Percentiles rank a stretch among this genome's conserved stretches.
Evolutionary conservation across 2,329 filamentous ascomycete genomes (phyloP).

Genomic region (Fusarium piperis): DNA sequence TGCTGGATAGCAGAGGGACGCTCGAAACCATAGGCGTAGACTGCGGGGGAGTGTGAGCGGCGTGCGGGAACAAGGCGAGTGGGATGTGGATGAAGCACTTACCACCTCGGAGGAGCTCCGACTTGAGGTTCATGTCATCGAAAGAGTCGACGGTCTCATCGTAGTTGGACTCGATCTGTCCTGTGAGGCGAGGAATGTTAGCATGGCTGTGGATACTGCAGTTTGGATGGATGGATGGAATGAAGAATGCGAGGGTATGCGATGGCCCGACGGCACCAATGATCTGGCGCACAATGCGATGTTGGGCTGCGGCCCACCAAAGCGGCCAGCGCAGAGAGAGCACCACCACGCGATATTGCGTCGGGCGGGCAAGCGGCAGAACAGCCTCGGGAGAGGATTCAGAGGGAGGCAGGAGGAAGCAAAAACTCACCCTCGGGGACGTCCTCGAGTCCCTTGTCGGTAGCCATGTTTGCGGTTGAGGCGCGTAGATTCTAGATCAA

Average conservation of each 20-base stretch:
- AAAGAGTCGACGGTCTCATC: slow-evolving; percentile 99
- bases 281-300: slow-evolving; percentile 11
- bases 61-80: slow-evolving; percentile 29
- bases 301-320: slow-evolving; percentile 20
- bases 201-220: slow-evolving; percentile 24
- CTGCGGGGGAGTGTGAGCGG: slow-evolving; percentile 50
- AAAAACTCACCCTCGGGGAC: slow-evolving; percentile 86
- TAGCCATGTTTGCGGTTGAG: slow-evolving; percentile 93
- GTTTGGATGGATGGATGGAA: background rate
- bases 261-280: background rate
- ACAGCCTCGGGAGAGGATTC: slow-evolving; percentile 10
- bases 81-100: slow-evolving; percentile 43
- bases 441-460: slow-evolving; percentile 97
- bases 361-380: slow-evolving; percentile 23
- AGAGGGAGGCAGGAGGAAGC: slow-evolving; percentile 8
- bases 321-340: slow-evolving; percentile 26
- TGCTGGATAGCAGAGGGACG: slow-evolving; percentile 99
- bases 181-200: slow-evolving; percentile 59
- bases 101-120: slow-evolving; percentile 96
- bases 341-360: slow-evolving; percentile 17
- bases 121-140: slow-evolving; percentile 96
- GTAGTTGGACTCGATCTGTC: slow-evolving; percentile 99
- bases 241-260: background rate
- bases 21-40: slow-evolving; percentile 99
- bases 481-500: slow-evolving; percentile 73